Conservation (phyloP, 2,329 filamentous ascomycete genomes). For the Beauveria pseudobassiana region DNA sequence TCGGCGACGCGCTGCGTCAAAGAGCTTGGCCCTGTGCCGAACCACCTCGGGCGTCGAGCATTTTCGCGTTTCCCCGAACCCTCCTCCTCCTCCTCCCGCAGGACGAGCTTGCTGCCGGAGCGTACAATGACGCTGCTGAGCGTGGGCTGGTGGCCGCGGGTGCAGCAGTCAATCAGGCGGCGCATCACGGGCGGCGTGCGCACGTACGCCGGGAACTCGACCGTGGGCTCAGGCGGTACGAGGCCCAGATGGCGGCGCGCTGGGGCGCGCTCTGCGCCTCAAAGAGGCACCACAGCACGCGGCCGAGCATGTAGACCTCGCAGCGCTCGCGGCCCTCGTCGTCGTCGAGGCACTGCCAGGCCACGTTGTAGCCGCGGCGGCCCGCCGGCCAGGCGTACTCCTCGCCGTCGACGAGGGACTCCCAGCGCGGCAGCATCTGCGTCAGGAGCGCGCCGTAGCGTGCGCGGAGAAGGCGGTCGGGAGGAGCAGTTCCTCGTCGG, state of each 20-base stretch:
- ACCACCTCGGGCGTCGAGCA: slow-evolving; percentile 27
- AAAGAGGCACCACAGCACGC: slow-evolving; percentile 55
- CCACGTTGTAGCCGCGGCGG: slow-evolving; percentile 43
- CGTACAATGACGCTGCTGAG: slow-evolving; percentile 39
- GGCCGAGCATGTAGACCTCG: slow-evolving; percentile 55
- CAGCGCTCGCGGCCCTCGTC: slow-evolving; percentile 45
- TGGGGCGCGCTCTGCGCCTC: slow-evolving; percentile 53
- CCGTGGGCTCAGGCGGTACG: slow-evolving; percentile 47
- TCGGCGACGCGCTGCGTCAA: slow-evolving; percentile 39
- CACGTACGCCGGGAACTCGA: slow-evolving; percentile 48
- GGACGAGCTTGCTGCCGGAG: slow-evolving; percentile 37
- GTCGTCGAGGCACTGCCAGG: slow-evolving; percentile 46
- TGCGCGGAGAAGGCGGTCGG: slow-evolving; percentile 20
- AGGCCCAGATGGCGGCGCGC: slow-evolving; percentile 49
- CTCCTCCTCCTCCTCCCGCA: slow-evolving; percentile 27
- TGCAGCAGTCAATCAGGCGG: slow-evolving; percentile 44
- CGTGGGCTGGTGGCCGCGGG: slow-evolving; percentile 36
- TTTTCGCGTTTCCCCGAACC: neutral
- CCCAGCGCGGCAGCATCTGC: slow-evolving; percentile 40
- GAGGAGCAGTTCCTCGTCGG: slow-evolving; percentile 29
- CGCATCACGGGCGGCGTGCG: slow-evolving; percentile 38
- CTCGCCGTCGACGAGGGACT: slow-evolving; percentile 31
- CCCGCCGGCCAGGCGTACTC: slow-evolving; percentile 37
- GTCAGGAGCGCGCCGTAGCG: slow-evolving; percentile 36
- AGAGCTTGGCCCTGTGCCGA: slow-evolving; percentile 32